A percentile compares a stretch with the other conserved stretches of the same genome.
These are phyloP conservation scores for Lithohypha guttulata DNA, from an alignment of 2,329 filamentous ascomycete species.

Conservation along the genomic window DNA sequence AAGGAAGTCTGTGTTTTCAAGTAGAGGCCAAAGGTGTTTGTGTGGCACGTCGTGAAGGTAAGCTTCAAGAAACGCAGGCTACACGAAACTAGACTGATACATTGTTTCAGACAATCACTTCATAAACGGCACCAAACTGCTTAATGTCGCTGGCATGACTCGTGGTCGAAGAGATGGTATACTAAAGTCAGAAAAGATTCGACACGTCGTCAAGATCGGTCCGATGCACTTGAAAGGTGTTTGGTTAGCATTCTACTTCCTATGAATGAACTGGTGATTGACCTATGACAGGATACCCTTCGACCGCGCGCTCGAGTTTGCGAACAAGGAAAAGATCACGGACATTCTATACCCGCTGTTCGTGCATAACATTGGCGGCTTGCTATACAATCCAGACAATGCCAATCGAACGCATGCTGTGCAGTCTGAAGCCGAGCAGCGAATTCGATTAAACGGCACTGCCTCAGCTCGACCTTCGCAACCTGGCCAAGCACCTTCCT, in stretches of 20 bases:
- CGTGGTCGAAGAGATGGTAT: conserved; percentile 90
- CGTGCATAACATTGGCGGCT: conserved; percentile 88
- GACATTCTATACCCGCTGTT: conserved; percentile 91
- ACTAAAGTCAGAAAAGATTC: conserved; percentile 91
- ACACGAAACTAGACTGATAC: conserved; percentile 10
- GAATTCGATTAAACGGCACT: conserved; percentile 58
- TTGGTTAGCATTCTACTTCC: conserved; percentile 53
- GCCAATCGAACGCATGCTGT: conserved; percentile 71
- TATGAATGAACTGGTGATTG: conserved; percentile 11
- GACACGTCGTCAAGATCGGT: conserved; percentile 96
- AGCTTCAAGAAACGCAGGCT: conserved; percentile 20
- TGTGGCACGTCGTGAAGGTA: conserved; percentile 86
- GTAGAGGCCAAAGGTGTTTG: conserved; percentile 94
- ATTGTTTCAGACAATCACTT: conserved; percentile 73
- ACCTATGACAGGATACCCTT: conserved; percentile 71
- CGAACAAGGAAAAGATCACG: conserved; percentile 99
- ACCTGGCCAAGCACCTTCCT: conserved; percentile 48
- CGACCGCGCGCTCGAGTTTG: conserved; percentile 93
- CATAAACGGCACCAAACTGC: conserved; percentile 95
- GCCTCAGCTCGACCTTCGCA: conserved; percentile 37
- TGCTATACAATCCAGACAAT: conserved; percentile 89
- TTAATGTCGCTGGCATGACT: conserved; percentile 98
- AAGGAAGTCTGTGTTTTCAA: conserved; percentile 94
- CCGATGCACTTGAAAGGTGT: conserved; percentile 98
- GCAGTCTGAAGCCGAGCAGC: conserved; percentile 66